Evolutionary conservation across 768 basidiomycete species (phyloP), one percentile per base, ranked within the genome.

Genomic region (Scleroderma bovista): DNA sequence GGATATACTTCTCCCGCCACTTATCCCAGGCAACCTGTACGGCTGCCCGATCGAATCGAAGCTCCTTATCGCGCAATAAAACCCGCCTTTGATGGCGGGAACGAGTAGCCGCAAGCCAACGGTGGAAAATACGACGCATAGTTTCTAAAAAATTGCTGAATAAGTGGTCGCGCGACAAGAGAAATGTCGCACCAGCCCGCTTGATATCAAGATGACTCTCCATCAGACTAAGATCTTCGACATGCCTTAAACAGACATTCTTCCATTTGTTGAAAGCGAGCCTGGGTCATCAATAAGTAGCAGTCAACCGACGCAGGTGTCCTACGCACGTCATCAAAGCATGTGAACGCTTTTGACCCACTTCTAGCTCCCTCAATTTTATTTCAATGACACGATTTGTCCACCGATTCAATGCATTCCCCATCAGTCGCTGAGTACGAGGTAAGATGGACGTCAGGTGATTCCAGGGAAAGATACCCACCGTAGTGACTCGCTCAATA

Each of bases 161-260:
- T 48, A 50, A 12, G 31, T 29, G 16, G 12, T 32, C 40, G n/a
- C 10, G 11, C 43, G 16, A 44, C 22, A 33, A 15, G 48, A 40
- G 39, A 22, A 46, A 51, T 33, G 29, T 52, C 67, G 33, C 58
- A 82, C 90, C 90, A 75, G 90, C 88, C 39, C 77, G 77, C 65
- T 88, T 89, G 40, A 93, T 81, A 52, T 86, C 77, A 50, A 83
- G 78, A 64, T 89, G 88, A 60, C 87, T 91, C 60, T 89, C 84
- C 78, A 93, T 80, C n/a, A 93, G 76, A 56, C 80, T 84, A 3
- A 84, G 66, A 54, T 84, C 81, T 61, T 90, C 86, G 2, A 76
- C 75, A 60, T 88, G 87, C 22, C 81, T 79, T 33, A 72, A 67
- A 58, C 76, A 80, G 33, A 77, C 69, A 6, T 63, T 67, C 59